A percentile compares a stretch with the other conserved stretches of the same genome.
These are phyloP conservation scores for Epichloe bromicola DNA, from an alignment of 2,329 filamentous ascomycete genomes.

Conservation along the genomic window DNA sequence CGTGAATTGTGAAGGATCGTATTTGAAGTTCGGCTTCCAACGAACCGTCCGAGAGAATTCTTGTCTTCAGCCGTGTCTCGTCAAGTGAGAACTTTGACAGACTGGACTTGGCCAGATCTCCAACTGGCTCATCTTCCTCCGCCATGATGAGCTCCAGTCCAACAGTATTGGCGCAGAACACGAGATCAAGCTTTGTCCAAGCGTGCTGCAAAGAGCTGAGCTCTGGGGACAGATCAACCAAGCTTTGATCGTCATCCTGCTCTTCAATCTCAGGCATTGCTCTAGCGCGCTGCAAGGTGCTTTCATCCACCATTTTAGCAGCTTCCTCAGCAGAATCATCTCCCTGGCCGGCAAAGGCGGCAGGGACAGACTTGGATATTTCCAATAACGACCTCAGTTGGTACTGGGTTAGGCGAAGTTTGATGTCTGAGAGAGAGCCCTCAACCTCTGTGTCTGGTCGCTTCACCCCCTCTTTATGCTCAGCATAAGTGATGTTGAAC, in stretches of 20 bases:
- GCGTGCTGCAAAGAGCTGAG: slow-evolving; percentile 53
- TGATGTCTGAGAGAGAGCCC: slow-evolving; percentile 85
- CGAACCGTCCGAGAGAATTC: slow-evolving; percentile 84
- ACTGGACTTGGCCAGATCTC: slow-evolving; percentile 63
- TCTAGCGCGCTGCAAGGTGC: slow-evolving; percentile 35
- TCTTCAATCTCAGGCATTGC: slow-evolving; percentile 21
- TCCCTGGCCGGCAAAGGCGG: slow-evolving; percentile 58
- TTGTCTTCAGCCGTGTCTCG: slow-evolving; percentile 78
- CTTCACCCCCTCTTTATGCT: slow-evolving; percentile 64
- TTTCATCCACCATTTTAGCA: slow-evolving; percentile 56
- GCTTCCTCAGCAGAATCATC: slow-evolving; percentile 64
- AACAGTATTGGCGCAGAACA: slow-evolving; percentile 79
- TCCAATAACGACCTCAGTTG: slow-evolving; percentile 85
- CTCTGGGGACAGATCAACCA: slow-evolving; percentile 54
- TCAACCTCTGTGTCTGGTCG: slow-evolving; percentile 86
- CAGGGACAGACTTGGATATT: slow-evolving; percentile 75
- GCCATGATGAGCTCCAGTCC: slow-evolving; percentile 78
- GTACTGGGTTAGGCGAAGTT: slow-evolving; percentile 76
- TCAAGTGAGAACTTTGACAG: slow-evolving; percentile 91
- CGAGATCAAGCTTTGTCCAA: slow-evolving; percentile 88
- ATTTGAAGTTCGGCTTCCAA: slow-evolving; percentile 89
- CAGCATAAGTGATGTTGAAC: slow-evolving; percentile 83
- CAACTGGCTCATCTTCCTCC: slow-evolving; percentile 63
- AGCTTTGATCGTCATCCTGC: slow-evolving; percentile 22
- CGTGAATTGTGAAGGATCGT: slow-evolving; percentile 85